Evolutionary conservation across 2,329 filamentous ascomycete species (phyloP).

Genomic region (Penicillium vulpinum): DNA sequence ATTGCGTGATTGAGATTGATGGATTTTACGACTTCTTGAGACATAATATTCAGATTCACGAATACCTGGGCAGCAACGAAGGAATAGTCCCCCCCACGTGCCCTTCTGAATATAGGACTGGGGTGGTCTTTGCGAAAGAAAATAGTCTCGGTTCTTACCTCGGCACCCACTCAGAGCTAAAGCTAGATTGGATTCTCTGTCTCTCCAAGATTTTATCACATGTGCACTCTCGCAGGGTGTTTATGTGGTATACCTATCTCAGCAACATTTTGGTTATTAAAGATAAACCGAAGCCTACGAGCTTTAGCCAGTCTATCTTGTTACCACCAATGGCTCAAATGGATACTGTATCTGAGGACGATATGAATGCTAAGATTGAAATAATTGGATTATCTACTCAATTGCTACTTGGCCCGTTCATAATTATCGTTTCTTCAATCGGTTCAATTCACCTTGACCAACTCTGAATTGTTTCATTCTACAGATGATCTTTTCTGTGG

Average conservation of each 20-base stretch:
- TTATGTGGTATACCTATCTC: not conserved
- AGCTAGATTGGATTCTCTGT: not conserved
- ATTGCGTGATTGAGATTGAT: not conserved
- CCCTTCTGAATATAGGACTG: not conserved
- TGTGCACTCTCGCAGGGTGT: not conserved
- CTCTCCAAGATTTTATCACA: not conserved
- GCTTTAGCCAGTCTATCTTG: not conserved
- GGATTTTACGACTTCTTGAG: not conserved
- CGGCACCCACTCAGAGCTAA: not conserved
- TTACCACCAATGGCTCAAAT: not conserved
- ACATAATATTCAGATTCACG: not conserved
- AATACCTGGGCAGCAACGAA: not conserved
- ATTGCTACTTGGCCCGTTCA: not conserved
- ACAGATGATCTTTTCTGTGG: not conserved
- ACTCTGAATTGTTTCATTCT: not conserved
- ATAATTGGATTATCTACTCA: not conserved
- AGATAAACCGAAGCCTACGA: not conserved
- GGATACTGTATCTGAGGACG: not conserved
- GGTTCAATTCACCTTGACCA: not conserved
- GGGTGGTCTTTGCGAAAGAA: not conserved
- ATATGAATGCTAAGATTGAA: not conserved
- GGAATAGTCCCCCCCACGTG: not conserved
- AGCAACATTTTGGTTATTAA: not conserved
- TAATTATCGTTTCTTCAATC: not conserved
- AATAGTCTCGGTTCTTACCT: not conserved